Conservation (phyloP, 1,284 basidiomycete genomes). For the Cryptococcus sp. region DNA sequence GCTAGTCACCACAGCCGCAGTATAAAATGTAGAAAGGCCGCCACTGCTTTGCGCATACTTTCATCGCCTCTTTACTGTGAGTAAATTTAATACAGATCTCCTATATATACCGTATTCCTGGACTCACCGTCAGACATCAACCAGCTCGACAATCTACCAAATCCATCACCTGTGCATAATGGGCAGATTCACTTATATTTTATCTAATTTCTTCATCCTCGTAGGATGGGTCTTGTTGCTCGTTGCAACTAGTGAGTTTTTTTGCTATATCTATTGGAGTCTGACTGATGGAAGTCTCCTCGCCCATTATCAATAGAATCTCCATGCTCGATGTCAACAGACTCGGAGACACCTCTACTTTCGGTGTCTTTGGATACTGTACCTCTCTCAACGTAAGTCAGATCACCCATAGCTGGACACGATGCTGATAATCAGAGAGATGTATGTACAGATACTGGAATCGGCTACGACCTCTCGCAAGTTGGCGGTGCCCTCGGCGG, state of each 20-base stretch:
- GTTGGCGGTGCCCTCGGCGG: constrained; percentile 12
- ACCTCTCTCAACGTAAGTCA: constrained; percentile 11
- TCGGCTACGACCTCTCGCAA: constrained; percentile 30
- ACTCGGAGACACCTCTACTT: constrained; percentile 10
- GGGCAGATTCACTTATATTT: background rate
- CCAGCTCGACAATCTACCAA: background rate
- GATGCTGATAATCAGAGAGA: background rate
- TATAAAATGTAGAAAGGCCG: background rate
- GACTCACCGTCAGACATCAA: background rate
- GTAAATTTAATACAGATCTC: background rate
- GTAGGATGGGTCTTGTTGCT: constrained; percentile 19
- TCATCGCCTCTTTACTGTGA: background rate
- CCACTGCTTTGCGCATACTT: background rate
- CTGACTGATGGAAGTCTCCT: constrained; percentile 21
- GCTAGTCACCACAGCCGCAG: too few species aligned
- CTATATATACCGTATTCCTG: background rate
- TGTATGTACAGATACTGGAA: constrained; percentile 15
- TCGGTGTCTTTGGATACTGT: constrained; percentile 44
- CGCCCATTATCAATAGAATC: constrained; percentile 35
- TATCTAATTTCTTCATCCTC: background rate
- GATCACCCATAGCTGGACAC: background rate
- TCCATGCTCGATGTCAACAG: constrained; percentile 31
- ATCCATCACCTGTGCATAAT: background rate
- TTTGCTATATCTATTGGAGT: constrained; percentile 1
- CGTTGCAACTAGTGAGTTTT: constrained; percentile 29